phyloP scores from a whole-genome alignment of 1,139 yeast genomes.

The Schizosaccharomyces versatilis region DNA sequence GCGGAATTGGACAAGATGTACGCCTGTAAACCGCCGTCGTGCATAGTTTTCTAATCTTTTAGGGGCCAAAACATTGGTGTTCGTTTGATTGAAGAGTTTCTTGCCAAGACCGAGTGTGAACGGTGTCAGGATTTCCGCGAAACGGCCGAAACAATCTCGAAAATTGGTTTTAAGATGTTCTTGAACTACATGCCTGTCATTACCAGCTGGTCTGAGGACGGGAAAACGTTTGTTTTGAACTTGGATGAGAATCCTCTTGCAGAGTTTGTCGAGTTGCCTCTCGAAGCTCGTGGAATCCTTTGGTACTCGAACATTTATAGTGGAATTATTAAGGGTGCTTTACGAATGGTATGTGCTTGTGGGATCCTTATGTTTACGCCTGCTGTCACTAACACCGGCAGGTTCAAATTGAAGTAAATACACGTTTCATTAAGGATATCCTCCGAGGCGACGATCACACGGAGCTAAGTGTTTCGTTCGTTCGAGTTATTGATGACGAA shows the following conservation, averaged over 20 bases:
- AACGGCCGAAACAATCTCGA: slow-evolving; percentile 68
- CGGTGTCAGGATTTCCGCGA: slow-evolving; percentile 64
- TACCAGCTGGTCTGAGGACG: slow-evolving; percentile 57
- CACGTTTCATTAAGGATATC: slow-evolving; percentile 53
- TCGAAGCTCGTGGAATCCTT: slow-evolving; percentile 48
- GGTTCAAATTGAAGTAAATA: slow-evolving; percentile 72
- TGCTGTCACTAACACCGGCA: neutral
- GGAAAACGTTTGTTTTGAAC: slow-evolving; percentile 49
- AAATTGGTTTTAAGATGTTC: slow-evolving; percentile 68
- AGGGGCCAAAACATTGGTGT: slow-evolving; percentile 78
- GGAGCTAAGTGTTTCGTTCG: slow-evolving; percentile 51
- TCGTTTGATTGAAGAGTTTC: slow-evolving; percentile 74
- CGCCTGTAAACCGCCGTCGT: neutral
- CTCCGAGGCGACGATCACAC: slow-evolving; percentile 68
- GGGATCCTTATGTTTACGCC: neutral
- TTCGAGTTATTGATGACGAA: slow-evolving; percentile 67
- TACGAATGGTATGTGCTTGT: slow-evolving; percentile 43
- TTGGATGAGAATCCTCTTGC: slow-evolving; percentile 75
- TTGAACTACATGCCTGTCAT: slow-evolving; percentile 59
- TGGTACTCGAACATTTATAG: slow-evolving; percentile 86
- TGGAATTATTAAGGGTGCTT: slow-evolving; percentile 76
- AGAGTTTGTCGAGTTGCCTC: slow-evolving; percentile 84
- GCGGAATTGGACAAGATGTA: slow-evolving; percentile 61
- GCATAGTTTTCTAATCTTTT: neutral
- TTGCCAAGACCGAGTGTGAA: slow-evolving; percentile 66